Conservation (phyloP, 805 yeast species). For the Osmozyma mogii region DNA sequence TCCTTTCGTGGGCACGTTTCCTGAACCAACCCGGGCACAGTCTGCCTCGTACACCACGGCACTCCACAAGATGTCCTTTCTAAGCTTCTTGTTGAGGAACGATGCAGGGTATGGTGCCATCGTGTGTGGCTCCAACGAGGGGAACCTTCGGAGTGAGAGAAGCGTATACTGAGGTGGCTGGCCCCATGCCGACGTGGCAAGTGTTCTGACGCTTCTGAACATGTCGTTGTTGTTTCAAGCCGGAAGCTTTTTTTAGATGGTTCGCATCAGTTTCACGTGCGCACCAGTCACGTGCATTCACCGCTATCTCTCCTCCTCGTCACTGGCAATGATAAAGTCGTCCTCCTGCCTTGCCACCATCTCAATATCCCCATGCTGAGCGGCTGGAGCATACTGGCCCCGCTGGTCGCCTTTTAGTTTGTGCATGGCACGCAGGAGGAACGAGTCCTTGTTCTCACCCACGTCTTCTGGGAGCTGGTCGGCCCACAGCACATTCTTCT, state of each 20-base stretch:
- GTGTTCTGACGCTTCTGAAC: too few relatives aligned
- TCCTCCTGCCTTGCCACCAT: slow-evolving; percentile 31
- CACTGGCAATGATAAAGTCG: slow-evolving; percentile 42
- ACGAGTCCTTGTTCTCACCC: slow-evolving; percentile 20
- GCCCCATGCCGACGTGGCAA: too few relatives aligned
- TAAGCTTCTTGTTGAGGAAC: slow-evolving; percentile 65
- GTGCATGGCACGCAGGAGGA: slow-evolving; percentile 27
- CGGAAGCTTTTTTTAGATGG: too few relatives aligned
- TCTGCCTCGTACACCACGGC: slow-evolving; percentile 93
- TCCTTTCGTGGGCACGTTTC: slow-evolving; percentile 78
- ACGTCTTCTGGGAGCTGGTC: slow-evolving; percentile 32
- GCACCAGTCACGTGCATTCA: too few relatives aligned
- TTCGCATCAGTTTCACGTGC: too few relatives aligned
- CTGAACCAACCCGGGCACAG: slow-evolving; percentile 79
- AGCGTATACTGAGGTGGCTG: slow-evolving; percentile 65
- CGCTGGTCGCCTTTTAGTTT: slow-evolving; percentile 21
- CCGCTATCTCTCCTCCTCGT: slow-evolving; percentile 38
- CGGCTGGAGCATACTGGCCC: slow-evolving; percentile 21
- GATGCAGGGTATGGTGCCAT: slow-evolving; percentile 68
- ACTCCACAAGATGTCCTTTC: slow-evolving; percentile 90
- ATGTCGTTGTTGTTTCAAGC: too few relatives aligned
- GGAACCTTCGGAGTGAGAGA: slow-evolving; percentile 74
- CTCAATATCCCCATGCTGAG: slow-evolving; percentile 27
- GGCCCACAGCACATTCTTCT: slow-evolving; percentile 43
- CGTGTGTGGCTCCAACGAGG: slow-evolving; percentile 79